Conservation (phyloP, 805 yeast species). For the Metschnikowia hibisci region DNA sequence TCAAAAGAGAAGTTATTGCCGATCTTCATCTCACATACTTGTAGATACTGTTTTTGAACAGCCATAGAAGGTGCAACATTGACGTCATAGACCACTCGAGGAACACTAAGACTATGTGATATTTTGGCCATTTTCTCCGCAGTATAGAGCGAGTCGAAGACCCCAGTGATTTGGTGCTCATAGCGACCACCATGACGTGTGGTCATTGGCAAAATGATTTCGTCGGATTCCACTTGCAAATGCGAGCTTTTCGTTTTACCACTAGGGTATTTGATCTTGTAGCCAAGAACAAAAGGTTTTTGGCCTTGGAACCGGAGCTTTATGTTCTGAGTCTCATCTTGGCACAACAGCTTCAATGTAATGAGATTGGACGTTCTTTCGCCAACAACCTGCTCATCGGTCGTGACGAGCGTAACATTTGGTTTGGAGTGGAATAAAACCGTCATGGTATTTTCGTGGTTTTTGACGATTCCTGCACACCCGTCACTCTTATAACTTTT, state of each 20-base stretch:
- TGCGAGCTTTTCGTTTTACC: conserved; percentile 41
- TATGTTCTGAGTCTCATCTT: conserved; percentile 24
- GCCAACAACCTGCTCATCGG: conserved; percentile 16
- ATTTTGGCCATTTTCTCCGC: conserved; percentile 24
- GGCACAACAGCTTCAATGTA: conserved; percentile 31
- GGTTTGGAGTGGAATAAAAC: conserved; percentile 27
- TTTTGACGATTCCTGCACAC: conserved; percentile 40
- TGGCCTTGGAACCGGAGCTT: conserved; percentile 49
- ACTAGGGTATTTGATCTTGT: conserved; percentile 56
- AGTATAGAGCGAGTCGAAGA: conserved; percentile 64
- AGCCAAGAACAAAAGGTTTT: conserved; percentile 66
- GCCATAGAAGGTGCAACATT: conserved; percentile 57
- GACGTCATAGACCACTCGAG: conserved; percentile 40
- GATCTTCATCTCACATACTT: conserved; percentile 40
- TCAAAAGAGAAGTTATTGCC: conserved; percentile 27
- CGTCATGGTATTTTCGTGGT: conserved; percentile 11
- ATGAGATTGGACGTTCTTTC: conserved; percentile 7
- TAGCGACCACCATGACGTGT: conserved; percentile 54
- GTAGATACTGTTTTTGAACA: conserved; percentile 47
- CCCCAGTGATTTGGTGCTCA: conserved; percentile 53
- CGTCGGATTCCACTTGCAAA: conserved; percentile 28
- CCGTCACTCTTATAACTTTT: conserved; percentile 38
- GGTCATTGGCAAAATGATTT: conserved; percentile 34
- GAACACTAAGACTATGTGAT: conserved; percentile 4
- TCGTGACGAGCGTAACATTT: conserved; percentile 10